Base-by-base conservation (phyloP, 2,329 filamentous ascomycete genomes). In the Pseudogymnoascus sp. region DNA sequence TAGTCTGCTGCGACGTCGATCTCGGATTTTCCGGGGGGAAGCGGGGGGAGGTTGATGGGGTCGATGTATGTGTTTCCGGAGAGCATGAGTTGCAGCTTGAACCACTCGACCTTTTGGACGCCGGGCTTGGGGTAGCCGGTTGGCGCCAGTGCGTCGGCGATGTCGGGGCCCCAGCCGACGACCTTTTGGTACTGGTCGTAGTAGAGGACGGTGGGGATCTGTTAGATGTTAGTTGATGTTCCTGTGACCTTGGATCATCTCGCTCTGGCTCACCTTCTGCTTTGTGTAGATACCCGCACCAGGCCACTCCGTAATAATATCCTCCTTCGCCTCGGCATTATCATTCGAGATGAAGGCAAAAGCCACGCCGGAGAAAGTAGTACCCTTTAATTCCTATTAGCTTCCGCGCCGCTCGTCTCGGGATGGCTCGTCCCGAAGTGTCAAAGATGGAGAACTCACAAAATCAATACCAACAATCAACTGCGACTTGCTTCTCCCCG, bases 121-220 rank as follows among this genome's bases (percentile, higher is more conserved):
- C 93, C 93, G 36, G 91, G 91, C 81, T 98, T 98, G 70, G 95
- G 95, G 77, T 98, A 98, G 68, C 95, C 95, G 43, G 95, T 98
- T 31, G 95, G 95, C 62, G 95, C 93, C 69, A 98, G 85, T 68
- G 95, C 95, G 78, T 98, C 93, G 66, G 95, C 92, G 72, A 98
- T 98, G 81, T 99, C 95, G 64, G 93, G 93, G 67, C 95, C 95
- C 95, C 95, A 99, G 71, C 95, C 95, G n/a, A 98, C 95, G 60
- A 99, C 95, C 78, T 98, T 97, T 75, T 99, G 95, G 77, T 97
- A 96, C 78, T 98, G 93, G 75, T 99, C 95, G 75, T 99, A 99
- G 81, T 99, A 99, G 66, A 99, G 85, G n/a, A 99, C 95, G 13
- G 95, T 98, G 14, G 95, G 95, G 71, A 99, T 98, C 95, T 96